Evolutionary conservation across 1,139 yeast genomes (phyloP).

Genomic region (Sugiyamaella pinicola): DNA sequence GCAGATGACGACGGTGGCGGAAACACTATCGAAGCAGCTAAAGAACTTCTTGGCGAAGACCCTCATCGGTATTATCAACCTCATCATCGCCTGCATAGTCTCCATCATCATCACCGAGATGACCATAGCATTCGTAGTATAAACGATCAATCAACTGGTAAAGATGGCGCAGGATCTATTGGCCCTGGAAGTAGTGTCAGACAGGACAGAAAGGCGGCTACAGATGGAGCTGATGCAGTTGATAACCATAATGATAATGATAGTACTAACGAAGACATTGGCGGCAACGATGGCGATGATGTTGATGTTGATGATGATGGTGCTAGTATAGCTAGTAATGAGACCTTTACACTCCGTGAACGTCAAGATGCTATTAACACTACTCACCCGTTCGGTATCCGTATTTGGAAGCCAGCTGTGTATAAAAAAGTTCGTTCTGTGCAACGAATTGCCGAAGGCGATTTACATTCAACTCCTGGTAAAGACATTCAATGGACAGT

Average conservation of each 20-base stretch:
- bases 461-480: constrained; percentile 77
- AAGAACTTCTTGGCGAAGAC: constrained; percentile 21
- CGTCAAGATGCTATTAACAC: constrained; percentile 95
- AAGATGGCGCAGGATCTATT: constrained; percentile 2
- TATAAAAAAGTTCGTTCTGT: constrained; percentile 92
- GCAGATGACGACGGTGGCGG: constrained; percentile 25
- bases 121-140: constrained; percentile 6
- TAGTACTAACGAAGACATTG: no score
- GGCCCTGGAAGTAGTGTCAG: constrained; percentile 16
- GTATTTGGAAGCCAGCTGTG: constrained; percentile 97
- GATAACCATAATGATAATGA: constrained; percentile 27
- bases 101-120: constrained; percentile 14
- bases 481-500: constrained; percentile 64
- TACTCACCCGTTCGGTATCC: constrained; percentile 97
- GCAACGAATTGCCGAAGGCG: constrained; percentile 88
- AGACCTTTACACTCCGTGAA: constrained; percentile 85
- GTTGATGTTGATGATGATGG: constrained; percentile 43
- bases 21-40: constrained; percentile 21
- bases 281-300: constrained; percentile 28
- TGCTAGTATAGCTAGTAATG: constrained; percentile 54
- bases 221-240: constrained; percentile 21
- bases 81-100: constrained; percentile 5
- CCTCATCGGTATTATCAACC: constrained; percentile 3
- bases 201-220: neutral
- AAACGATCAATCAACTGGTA: neutral